Evolutionary conservation across 2,329 filamentous ascomycete species (phyloP).

Genomic region (Sarocladiaceae sp.): DNA sequence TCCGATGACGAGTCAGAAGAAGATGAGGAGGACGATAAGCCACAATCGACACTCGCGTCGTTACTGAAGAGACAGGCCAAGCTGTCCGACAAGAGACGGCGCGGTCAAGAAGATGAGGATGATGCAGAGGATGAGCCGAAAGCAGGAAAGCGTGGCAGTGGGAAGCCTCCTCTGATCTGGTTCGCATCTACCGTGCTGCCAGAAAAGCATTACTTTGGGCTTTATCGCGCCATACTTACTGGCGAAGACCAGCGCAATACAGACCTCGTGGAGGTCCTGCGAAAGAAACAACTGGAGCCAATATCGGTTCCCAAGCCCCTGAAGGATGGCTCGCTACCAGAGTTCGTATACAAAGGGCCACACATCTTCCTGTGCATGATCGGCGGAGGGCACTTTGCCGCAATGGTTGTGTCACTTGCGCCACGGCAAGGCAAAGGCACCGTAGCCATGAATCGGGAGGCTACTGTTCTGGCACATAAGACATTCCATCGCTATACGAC

Average conservation of each 20-base stretch:
- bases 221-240: conserved; percentile 80
- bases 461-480: conserved; percentile 87
- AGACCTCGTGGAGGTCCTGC: conserved; percentile 61
- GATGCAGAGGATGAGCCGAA: conserved; percentile 21
- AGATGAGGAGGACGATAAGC: conserved; percentile 51
- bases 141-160: conserved; percentile 19
- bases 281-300: conserved; percentile 69
- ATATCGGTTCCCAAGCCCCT: conserved; percentile 45
- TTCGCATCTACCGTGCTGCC: conserved; percentile 72
- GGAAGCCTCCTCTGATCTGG: conserved; percentile 77
- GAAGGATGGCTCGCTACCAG: conserved; percentile 51
- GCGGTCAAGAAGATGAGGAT: conserved; percentile 42
- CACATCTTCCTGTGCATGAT: conserved; percentile 99
- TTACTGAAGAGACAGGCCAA: conserved; percentile 79
- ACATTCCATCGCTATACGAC: conserved; percentile 98
- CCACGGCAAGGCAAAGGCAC: conserved; percentile 67
- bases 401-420: conserved; percentile 85
- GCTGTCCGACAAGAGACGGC: conserved; percentile 46
- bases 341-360: conserved; percentile 58
- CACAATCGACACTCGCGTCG: conserved; percentile 66
- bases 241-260: conserved; percentile 58
- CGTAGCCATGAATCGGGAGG: conserved; percentile 73
- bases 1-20: conserved; percentile 71
- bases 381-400: conserved; percentile 93
- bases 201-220: conserved; percentile 70